Conservation (phyloP, 2,329 filamentous ascomycete genomes). For the Trichoderma citrinoviride region DNA sequence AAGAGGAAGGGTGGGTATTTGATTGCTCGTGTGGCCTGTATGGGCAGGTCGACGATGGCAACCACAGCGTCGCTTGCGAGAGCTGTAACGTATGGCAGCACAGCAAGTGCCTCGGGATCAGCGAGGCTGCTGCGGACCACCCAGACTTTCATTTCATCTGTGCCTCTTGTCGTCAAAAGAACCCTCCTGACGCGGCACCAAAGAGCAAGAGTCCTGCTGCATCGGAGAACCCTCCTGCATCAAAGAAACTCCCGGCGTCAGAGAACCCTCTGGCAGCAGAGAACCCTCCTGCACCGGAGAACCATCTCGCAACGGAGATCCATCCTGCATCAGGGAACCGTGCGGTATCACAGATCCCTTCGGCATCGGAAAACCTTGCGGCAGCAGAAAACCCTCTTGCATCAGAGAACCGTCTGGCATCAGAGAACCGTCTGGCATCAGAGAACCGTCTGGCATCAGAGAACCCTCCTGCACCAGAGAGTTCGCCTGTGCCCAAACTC, state of each 20-base stretch:
- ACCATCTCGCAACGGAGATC: too few species aligned
- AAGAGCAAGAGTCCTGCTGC: conserved; percentile 29
- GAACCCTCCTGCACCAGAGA: too few species aligned
- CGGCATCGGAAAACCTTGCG: too few species aligned
- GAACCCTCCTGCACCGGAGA: too few species aligned
- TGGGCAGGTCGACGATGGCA: conserved; percentile 90
- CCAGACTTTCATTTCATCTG: conserved; percentile 89
- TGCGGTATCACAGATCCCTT: too few species aligned
- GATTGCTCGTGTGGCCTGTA: conserved; percentile 90
- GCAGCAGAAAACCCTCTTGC: too few species aligned
- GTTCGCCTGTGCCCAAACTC: conserved; percentile 38
- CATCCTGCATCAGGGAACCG: too few species aligned
- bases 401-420: too few species aligned
- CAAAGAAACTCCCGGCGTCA: conserved; percentile 27
- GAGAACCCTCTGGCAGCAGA: too few species aligned
- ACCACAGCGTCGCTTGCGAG: conserved; percentile 91
- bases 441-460: too few species aligned
- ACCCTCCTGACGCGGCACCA: conserved; percentile 60
- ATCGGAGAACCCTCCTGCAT: conserved; percentile 43
- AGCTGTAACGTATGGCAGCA: conserved; percentile 96
- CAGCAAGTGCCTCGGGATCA: conserved; percentile 83
- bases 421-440: too few species aligned
- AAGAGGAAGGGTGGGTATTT: conserved; percentile 89
- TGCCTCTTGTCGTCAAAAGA: conserved; percentile 68
- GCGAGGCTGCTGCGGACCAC: conserved; percentile 73